These are phyloP conservation scores for Cryptococcus sp. DNA, from an alignment of 1,284 basidiomycete species.

Conservation along the genomic window DNA sequence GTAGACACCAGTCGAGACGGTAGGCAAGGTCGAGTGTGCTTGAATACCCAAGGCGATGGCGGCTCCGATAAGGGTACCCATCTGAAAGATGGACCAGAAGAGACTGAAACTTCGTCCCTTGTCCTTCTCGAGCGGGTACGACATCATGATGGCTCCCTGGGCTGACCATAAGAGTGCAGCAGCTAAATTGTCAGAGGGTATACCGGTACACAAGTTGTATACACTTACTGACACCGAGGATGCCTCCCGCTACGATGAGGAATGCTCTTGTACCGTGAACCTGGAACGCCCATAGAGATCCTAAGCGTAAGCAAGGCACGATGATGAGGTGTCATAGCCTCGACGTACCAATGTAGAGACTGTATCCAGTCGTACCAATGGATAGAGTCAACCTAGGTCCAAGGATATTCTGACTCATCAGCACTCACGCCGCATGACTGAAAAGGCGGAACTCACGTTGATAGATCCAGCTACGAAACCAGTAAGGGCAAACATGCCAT, in stretches of 20 bases:
- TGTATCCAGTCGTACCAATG: constrained; percentile 45
- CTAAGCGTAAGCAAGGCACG: neutral
- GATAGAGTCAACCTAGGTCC: constrained; percentile 48
- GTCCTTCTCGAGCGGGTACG: constrained; percentile 48
- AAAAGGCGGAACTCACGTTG: constrained; percentile 46
- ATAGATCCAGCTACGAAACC: constrained; percentile 53
- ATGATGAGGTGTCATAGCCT: neutral
- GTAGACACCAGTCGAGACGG: constrained; percentile 37
- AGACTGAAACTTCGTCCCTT: constrained; percentile 48
- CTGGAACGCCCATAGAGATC: constrained; percentile 17
- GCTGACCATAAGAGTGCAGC: constrained; percentile 38
- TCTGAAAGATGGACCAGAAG: constrained; percentile 50
- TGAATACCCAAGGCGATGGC: constrained; percentile 48
- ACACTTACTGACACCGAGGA: constrained; percentile 48
- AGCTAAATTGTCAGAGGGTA: constrained; percentile 2
- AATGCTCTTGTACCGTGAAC: constrained; percentile 35
- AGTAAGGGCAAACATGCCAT: constrained; percentile 49
- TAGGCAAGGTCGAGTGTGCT: constrained; percentile 21
- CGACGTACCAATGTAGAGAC: constrained; percentile 28
- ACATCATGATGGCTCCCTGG: constrained; percentile 50
- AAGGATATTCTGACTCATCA: constrained; percentile 37
- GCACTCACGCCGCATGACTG: constrained; percentile 10
- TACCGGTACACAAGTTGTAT: neutral
- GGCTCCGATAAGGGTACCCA: constrained; percentile 48
- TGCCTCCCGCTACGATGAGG: constrained; percentile 47